These are phyloP conservation scores for Heteromeles arbutifolia DNA, from an alignment of 306 rosid genomes.

Conservation along the genomic window DNA sequence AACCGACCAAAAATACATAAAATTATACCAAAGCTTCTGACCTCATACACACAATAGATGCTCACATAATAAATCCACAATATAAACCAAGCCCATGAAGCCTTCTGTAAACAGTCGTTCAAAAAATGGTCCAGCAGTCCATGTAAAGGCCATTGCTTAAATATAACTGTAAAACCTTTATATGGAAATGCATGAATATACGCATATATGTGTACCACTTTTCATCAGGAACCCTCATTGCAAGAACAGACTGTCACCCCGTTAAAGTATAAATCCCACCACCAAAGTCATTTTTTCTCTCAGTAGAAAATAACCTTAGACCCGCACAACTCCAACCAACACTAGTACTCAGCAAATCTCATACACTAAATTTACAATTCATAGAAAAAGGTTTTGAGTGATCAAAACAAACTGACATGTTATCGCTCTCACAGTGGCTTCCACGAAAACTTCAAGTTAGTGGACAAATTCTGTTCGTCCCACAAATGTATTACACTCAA, in stretches of 20 bases:
- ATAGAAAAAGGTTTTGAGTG: background rate
- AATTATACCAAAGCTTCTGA: background rate
- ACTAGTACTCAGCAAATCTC: background rate
- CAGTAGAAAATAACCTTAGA: background rate
- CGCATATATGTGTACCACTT: background rate
- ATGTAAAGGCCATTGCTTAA: background rate
- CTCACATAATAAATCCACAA: background rate
- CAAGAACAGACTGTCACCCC: background rate
- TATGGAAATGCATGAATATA: background rate
- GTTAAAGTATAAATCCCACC: background rate
- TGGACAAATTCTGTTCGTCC: background rate
- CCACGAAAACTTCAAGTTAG: background rate
- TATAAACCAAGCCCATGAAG: background rate
- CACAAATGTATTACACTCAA: background rate
- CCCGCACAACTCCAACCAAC: background rate
- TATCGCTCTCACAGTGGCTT: background rate
- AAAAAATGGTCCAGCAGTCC: background rate
- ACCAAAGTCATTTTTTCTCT: background rate
- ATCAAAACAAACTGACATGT: background rate
- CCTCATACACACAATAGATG: background rate
- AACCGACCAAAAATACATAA: background rate
- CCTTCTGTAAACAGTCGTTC: background rate
- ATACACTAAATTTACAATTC: background rate
- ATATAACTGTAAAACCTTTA: background rate
- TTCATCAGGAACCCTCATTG: background rate